A percentile compares a stretch with the other conserved stretches of the same genome.
phyloP scores from a whole-genome alignment of 208 protist genomes.

The Leishmania gerbilli region DNA sequence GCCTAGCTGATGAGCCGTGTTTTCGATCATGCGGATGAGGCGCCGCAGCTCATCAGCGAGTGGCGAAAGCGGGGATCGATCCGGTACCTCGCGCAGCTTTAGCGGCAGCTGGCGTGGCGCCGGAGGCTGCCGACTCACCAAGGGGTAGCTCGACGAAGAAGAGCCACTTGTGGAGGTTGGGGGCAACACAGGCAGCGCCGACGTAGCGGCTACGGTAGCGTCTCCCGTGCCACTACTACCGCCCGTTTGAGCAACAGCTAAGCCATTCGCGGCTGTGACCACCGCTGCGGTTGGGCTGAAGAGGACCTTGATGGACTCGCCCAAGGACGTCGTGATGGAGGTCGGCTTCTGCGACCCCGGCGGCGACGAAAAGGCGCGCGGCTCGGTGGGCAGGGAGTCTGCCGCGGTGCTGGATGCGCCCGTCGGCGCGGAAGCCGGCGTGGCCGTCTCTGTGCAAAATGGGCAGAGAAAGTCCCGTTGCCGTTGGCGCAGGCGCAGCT shows the following conservation, averaged over 20 bases:
- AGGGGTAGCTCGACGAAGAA: neutral
- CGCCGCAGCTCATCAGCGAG: slow-evolving; percentile 29
- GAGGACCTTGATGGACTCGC: slow-evolving; percentile 17
- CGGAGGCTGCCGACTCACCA: slow-evolving; percentile 36
- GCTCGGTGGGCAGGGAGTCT: neutral
- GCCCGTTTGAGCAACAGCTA: neutral
- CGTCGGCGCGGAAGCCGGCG: neutral
- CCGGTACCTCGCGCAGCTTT: slow-evolving; percentile 72
- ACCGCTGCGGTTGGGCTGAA: slow-evolving; percentile 6
- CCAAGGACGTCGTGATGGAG: slow-evolving; percentile 27
- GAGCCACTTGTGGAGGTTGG: neutral
- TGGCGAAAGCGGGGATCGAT: slow-evolving; percentile 36
- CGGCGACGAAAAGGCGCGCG: neutral
- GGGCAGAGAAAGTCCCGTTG: slow-evolving; percentile 57
- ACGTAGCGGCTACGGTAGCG: neutral
- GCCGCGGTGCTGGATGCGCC: neutral
- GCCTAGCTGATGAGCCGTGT: slow-evolving; percentile 33
- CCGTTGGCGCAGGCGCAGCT: slow-evolving; percentile 40
- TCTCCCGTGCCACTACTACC: neutral
- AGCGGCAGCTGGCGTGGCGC: slow-evolving; percentile 51
- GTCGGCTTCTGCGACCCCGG: neutral
- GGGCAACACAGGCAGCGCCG: slow-evolving; percentile 10
- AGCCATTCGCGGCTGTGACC: slow-evolving; percentile 1
- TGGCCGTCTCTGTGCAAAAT: slow-evolving; percentile 38
- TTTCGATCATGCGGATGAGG: slow-evolving; percentile 28